Conservation (phyloP, 768 basidiomycete species). For the Agaricus sinodeliciosus region DNA sequence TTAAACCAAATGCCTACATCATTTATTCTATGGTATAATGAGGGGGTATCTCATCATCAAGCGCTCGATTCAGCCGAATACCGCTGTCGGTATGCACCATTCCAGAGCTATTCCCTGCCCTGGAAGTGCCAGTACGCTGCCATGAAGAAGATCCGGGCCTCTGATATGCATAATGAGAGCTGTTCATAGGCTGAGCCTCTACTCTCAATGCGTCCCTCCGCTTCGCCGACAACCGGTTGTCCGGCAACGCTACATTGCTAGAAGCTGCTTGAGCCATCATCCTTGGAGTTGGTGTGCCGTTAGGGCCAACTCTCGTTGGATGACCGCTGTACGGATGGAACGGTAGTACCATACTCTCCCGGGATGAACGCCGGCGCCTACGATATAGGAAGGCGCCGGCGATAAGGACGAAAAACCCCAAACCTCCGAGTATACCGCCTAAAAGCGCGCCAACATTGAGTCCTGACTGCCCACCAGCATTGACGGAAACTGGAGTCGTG, state of each 20-base stretch:
- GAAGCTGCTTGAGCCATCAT: too few relatives aligned
- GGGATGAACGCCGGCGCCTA: conserved; percentile 5
- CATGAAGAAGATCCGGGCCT: too few relatives aligned
- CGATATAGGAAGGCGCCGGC: conserved; percentile 9
- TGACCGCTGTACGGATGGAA: too few relatives aligned
- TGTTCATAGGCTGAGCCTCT: too few relatives aligned
- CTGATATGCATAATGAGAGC: too few relatives aligned
- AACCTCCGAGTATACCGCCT: conserved; percentile 17
- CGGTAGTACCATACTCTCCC: too few relatives aligned
- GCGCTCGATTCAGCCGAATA: not conserved
- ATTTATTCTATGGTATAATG: not conserved
- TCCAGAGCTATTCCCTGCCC: not conserved
- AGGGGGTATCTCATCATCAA: not conserved
- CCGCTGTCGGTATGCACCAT: not conserved
- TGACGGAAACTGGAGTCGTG: not conserved
- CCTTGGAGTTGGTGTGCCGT: too few relatives aligned
- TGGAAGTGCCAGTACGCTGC: too few relatives aligned
- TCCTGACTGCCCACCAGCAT: not conserved
- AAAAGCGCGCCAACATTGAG: conserved; percentile 14
- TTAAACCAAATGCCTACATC: not conserved
- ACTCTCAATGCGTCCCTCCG: too few relatives aligned
- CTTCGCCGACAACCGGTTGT: too few relatives aligned
- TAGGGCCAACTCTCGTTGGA: too few relatives aligned
- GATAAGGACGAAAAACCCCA: conserved; percentile 15
- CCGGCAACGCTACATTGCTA: too few relatives aligned